These are phyloP conservation scores for Lipomyces starkeyi DNA, from an alignment of 805 yeast species.

Conservation along the genomic window DNA sequence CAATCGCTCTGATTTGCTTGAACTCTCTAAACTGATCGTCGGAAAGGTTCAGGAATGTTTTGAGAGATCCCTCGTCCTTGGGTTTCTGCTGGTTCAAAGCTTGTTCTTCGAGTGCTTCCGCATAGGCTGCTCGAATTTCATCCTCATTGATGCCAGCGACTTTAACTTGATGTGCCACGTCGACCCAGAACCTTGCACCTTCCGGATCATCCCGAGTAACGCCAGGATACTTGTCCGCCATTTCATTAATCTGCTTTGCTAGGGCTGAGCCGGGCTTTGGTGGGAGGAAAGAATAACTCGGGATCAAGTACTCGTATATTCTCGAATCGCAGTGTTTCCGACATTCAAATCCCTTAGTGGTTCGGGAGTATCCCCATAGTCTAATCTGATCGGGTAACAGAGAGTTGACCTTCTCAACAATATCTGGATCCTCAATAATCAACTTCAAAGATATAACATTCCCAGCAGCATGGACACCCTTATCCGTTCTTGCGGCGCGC, in stretches of 20 bases:
- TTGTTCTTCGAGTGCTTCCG: slow-evolving; percentile 11
- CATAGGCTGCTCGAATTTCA: slow-evolving; percentile 40
- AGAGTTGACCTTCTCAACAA: slow-evolving; percentile 73
- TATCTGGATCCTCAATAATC: slow-evolving; percentile 80
- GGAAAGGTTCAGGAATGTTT: slow-evolving; percentile 14
- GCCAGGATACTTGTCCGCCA: slow-evolving; percentile 21
- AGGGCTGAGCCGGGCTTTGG: slow-evolving; percentile 82
- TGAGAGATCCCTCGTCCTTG: slow-evolving; percentile 43
- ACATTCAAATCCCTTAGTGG: slow-evolving; percentile 91
- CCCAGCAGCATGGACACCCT: slow-evolving; percentile 98
- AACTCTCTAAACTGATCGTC: slow-evolving; percentile 38
- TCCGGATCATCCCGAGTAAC: slow-evolving; percentile 21
- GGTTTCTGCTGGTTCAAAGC: slow-evolving; percentile 39
- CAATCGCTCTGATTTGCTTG: slow-evolving; percentile 64
- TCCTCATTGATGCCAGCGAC: slow-evolving; percentile 27
- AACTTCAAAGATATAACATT: slow-evolving; percentile 84
- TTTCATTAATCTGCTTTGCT: slow-evolving; percentile 44
- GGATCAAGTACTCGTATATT: slow-evolving; percentile 90
- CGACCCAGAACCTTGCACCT: slow-evolving; percentile 30
- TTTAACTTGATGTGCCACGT: slow-evolving; percentile 16
- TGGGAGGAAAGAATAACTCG: slow-evolving; percentile 86
- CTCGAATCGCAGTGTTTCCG: slow-evolving; percentile 96
- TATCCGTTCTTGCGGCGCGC: slow-evolving; percentile 74
- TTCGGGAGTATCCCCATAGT: slow-evolving; percentile 90
- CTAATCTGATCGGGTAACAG: slow-evolving; percentile 84